Evolutionary conservation across 2,329 filamentous ascomycete genomes (phyloP).

Genomic region (Penicillium sp.): DNA sequence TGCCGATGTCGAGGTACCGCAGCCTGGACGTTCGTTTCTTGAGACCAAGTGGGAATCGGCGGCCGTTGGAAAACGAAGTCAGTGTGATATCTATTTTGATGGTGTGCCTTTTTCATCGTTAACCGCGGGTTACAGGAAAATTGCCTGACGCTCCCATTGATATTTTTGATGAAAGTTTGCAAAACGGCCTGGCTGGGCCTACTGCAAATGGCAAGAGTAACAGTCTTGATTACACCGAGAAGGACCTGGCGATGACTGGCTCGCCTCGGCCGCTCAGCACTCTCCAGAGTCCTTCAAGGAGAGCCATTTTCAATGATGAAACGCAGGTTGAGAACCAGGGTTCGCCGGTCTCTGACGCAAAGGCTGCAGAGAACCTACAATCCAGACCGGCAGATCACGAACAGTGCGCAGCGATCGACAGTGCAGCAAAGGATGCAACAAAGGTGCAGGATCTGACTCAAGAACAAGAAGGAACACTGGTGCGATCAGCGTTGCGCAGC

Average conservation of each 20-base stretch:
- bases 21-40: conserved; percentile 36
- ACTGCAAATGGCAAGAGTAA: background rate
- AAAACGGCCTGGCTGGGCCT: background rate
- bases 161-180: conserved; percentile 18
- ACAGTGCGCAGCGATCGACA: conserved; percentile 1
- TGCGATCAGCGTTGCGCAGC: conserved; percentile 38
- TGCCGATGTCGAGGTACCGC: conserved; percentile 13
- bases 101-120: conserved; percentile 4
- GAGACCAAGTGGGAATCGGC: conserved; percentile 44
- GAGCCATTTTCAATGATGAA: conserved; percentile 13
- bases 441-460: conserved; percentile 28
- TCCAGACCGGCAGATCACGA: conserved; percentile 8
- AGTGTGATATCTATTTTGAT: conserved; percentile 11
- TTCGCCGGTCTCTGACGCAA: conserved; percentile 7
- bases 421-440: conserved; percentile 8
- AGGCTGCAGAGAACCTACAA: conserved; percentile 13
- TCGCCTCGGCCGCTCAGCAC: conserved; percentile 8
- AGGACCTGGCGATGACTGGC: conserved; percentile 12
- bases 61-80: conserved; percentile 31
- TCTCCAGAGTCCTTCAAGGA: conserved; percentile 5
- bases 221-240: background rate
- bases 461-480: conserved; percentile 33
- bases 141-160: conserved; percentile 19
- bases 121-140: conserved; percentile 16
- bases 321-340: background rate